Percentiles rank a stretch among this genome's conserved stretches.
These are phyloP conservation scores for Leccinum incarnatum DNA, from an alignment of 768 basidiomycete genomes.

Conservation along the genomic window DNA sequence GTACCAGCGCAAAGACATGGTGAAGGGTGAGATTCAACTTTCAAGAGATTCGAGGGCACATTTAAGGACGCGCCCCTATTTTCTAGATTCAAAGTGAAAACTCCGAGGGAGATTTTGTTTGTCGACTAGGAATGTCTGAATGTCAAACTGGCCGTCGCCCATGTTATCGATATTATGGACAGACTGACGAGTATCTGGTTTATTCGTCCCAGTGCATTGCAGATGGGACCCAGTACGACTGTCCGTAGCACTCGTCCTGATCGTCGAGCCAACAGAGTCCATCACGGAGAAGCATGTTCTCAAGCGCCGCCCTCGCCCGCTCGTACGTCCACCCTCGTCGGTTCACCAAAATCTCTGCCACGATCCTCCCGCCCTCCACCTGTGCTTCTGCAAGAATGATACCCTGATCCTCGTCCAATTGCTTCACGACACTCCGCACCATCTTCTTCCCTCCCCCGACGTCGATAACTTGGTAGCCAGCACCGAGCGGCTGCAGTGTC, in stretches of 20 bases:
- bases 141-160: background rate
- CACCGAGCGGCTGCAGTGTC: constrained; percentile 81
- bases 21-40: background rate
- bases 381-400: constrained; percentile 75
- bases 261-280: constrained; percentile 96
- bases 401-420: constrained; percentile 88
- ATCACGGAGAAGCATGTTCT: constrained; percentile 88
- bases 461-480: constrained; percentile 86
- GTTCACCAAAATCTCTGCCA: constrained; percentile 56
- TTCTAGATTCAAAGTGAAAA: no score
- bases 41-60: background rate
- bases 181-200: background rate
- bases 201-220: constrained; percentile 82
- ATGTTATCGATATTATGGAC: background rate
- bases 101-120: background rate
- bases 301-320: constrained; percentile 72
- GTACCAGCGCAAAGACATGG: constrained; percentile 27
- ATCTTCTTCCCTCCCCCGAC: constrained; percentile 70
- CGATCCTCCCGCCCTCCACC: constrained; percentile 65
- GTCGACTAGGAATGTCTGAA: no score
- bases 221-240: constrained; percentile 85
- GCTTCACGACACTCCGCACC: constrained; percentile 86
- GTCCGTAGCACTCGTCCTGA: constrained; percentile 65
- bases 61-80: background rate
- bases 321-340: constrained; percentile 76